Base-by-base conservation (phyloP, 805 yeast species). In the Kodamaea jinghongensis region DNA sequence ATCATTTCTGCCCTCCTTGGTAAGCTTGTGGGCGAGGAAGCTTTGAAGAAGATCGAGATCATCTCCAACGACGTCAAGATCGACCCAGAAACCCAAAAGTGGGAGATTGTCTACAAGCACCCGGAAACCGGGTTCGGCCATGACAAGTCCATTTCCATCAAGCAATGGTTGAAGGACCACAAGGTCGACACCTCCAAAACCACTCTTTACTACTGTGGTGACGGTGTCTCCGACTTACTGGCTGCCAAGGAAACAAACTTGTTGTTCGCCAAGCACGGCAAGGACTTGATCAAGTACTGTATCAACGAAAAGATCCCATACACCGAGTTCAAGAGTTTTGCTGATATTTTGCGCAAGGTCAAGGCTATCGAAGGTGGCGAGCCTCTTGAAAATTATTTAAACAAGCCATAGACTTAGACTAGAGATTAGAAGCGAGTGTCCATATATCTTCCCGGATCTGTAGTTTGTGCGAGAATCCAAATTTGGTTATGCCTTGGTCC, bases 211-310 rank as follows among this genome's bases (percentile, higher is more conserved):
- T 93, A 93, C 70, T 86, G 96, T 56, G 99, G 99, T 43, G 99
- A 93, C 61, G 99, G 99, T 48, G 96, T 93, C 23, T 83, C 95
- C 33, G 99, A 93, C 62, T 71, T 93, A 51, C 79, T 88, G 42
- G 99, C 99, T 16, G 97, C 98, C 16, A 83, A 85, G 56, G 96
- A 93, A 63, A 89, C 99, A 29, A 91, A 93, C 61, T 71, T 91
- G 50, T 68, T 93, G 49, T 93, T 91, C 63, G 99, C 99, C 33
- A 91, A 89, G 67, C 79, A 79, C 48, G 99, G 97, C 36, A 80
- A 84, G 54, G 98, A 93, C 58, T 75, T 93, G 51, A 83, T 91
- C 50, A 82, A 81, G 28, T 91, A 80, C 67, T 93, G 98, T 67
- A 75, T 74, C 50, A 70, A 81, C 34, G 91, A 89, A 59, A 70